Evolutionary conservation across 768 basidiomycete species (phyloP), one percentile per base, ranked within the genome.

Genomic region (Mycena maculata): DNA sequence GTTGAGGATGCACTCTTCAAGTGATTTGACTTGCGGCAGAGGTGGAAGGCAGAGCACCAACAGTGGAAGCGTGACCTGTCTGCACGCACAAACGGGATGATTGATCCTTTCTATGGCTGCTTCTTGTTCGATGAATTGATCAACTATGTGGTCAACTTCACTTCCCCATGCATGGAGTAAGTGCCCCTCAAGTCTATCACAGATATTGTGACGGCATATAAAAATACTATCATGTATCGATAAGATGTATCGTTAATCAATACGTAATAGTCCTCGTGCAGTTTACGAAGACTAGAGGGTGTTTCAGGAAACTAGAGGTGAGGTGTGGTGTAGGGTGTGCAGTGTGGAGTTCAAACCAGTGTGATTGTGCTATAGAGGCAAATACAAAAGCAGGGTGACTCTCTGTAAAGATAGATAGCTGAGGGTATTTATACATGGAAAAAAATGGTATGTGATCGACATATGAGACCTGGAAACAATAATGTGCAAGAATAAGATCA

Each of bases 61-160:
- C 48, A 54, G 27, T 66, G 58, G 67, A 68, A 68, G 54, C 67
- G 67, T 20, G 76, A 76, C 67, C 73, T 84, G 7, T 73, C 71
- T 13, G 75, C 62, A 41, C 75, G 79, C 18, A 70, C 80, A 9
- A 82, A 83, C 50, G 81, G 78, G n/a, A 80, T 80, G 10, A 80
- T 82, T 27, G 75, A 80, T 39, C n/a, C 74, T 5, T 78, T 54
- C 74, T 82, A 83, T 16, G 81, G 81, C n/a, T 87, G 86, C 73
- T 78, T 80, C 55, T 60, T 87, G 38, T 83, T 78, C 48, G 82
- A 84, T 62, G 83, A 86, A 72, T 78, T 86, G 76, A 23, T 84
- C 22, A 85, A 87, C 73, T 87, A 86, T 60, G 86, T 86, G 8
- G 30, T 80, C 55, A 87, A 87, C 65, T 87, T 77, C 68, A 83